Percentiles rank a stretch among this genome's conserved stretches.
phyloP scores from a whole-genome alignment of 495 filamentous ascomycete genomes.

The Tetracladium marchalianum region DNA sequence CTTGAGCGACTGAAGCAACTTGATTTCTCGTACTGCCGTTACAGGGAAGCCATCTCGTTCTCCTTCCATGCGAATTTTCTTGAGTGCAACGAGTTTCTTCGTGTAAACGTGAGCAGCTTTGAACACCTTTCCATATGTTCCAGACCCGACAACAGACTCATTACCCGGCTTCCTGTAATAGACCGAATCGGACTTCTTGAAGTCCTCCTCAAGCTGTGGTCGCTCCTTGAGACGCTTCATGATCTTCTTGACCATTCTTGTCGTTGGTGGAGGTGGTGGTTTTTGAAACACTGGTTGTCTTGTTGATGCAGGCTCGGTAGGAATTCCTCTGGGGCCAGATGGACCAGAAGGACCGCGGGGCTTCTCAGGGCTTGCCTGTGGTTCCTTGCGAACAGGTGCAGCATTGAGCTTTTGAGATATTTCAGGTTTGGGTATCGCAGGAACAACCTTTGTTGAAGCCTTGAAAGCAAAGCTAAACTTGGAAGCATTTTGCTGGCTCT shows the following conservation, averaged over 20 bases:
- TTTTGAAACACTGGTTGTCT: conserved; percentile 29
- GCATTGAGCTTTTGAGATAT: conserved; percentile 65
- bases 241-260: conserved; percentile 53
- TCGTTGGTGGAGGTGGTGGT: conserved; percentile 35
- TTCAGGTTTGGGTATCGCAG: conserved; percentile 54
- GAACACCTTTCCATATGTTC: conserved; percentile 96
- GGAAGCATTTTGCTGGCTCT: conserved; percentile 33
- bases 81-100: conserved; percentile 79
- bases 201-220: conserved; percentile 58
- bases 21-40: conserved; percentile 94
- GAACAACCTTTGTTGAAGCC: conserved; percentile 47
- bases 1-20: conserved; percentile 86
- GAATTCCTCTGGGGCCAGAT: conserved; percentile 6
- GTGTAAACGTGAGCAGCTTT: conserved; percentile 96
- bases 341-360: conserved; percentile 18
- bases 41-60: conserved; percentile 97
- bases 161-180: conserved; percentile 90
- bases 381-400: conserved; percentile 21
- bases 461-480: conserved; percentile 90
- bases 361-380: conserved; percentile 18
- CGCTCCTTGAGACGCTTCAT: conserved; percentile 62
- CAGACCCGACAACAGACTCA: conserved; percentile 87
- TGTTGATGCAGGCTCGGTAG: conserved; percentile 28
- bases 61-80: conserved; percentile 91
- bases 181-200: conserved; percentile 69